Evolutionary conservation across 768 basidiomycete species (phyloP).

Genomic region (Leccinum disarticulatum): DNA sequence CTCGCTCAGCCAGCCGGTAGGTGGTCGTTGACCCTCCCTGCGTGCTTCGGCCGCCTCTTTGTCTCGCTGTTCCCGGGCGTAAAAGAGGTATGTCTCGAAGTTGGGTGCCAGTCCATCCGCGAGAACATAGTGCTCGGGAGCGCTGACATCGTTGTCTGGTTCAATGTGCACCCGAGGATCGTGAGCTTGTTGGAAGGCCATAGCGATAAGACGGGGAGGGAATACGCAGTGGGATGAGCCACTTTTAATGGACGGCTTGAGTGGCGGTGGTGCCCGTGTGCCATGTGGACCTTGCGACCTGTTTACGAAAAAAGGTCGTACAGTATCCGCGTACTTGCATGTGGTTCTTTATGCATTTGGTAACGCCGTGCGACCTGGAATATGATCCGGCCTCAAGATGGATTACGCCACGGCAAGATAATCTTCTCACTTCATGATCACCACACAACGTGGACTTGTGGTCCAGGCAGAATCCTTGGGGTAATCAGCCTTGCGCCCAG

Average conservation of each 20-base stretch:
- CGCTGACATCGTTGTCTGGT: background rate
- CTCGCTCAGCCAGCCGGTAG: slow-evolving; percentile 19
- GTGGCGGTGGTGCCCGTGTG: background rate
- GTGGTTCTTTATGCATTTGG: background rate
- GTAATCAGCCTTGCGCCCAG: background rate
- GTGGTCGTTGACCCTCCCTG: slow-evolving; percentile 8
- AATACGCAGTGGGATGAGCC: background rate
- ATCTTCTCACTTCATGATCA: background rate
- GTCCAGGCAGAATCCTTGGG: background rate
- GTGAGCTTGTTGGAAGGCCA: slow-evolving; percentile 15
- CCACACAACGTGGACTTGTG: too few species aligned
- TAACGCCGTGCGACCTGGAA: background rate
- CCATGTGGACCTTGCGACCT: background rate
- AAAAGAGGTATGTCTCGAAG: slow-evolving; percentile 34
- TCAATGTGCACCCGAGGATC: slow-evolving; percentile 1
- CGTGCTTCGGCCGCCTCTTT: slow-evolving; percentile 26
- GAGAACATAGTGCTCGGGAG: slow-evolving; percentile 21
- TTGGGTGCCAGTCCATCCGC: slow-evolving; percentile 27
- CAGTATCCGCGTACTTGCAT: background rate
- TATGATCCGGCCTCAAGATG: background rate
- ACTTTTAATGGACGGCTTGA: slow-evolving; percentile 5
- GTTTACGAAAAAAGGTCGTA: background rate
- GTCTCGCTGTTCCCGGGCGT: slow-evolving; percentile 31
- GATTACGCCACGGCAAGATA: background rate
- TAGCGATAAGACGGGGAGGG: slow-evolving; percentile 5